Conservation (phyloP, 768 basidiomycete species). For the Lentinus tigrinus region DNA sequence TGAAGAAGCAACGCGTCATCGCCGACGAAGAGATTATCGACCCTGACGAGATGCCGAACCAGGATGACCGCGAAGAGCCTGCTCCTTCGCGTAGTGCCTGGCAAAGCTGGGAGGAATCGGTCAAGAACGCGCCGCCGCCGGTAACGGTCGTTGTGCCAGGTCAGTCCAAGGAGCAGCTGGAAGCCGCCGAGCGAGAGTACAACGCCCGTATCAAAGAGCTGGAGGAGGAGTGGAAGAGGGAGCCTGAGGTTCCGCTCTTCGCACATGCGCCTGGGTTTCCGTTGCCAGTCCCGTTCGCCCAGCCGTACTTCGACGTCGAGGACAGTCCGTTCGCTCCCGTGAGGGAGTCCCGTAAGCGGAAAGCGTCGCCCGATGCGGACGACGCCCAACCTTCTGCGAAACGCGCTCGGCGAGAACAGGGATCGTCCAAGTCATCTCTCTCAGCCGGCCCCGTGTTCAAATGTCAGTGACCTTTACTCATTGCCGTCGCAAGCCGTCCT, state of each 20-base stretch:
- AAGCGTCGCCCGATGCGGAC: neutral
- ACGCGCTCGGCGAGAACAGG: neutral
- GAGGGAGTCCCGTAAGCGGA: neutral
- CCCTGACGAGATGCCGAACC: neutral
- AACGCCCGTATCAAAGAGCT: neutral
- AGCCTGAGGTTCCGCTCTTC: neutral
- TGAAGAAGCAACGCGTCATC: neutral
- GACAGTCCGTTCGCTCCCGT: neutral
- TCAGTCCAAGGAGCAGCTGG: slow-evolving; percentile 22
- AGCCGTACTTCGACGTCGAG: neutral
- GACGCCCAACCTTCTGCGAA: neutral
- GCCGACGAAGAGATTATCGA: slow-evolving; percentile 10
- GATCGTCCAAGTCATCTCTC: neutral
- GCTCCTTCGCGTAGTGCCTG: slow-evolving; percentile 35
- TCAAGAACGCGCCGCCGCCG: slow-evolving; percentile 28
- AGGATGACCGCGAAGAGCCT: slow-evolving; percentile 31
- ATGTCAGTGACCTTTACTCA: neutral
- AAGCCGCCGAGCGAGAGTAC: slow-evolving; percentile 12
- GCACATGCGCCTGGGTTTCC: neutral
- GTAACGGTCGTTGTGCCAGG: slow-evolving; percentile 36
- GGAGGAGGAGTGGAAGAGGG: neutral
- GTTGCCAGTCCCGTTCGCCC: neutral
- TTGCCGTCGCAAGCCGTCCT: neutral
- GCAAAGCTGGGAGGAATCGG: slow-evolving; percentile 34
- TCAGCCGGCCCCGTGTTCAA: neutral